phyloP scores from a whole-genome alignment of 2,329 filamentous ascomycete genomes.

The Hypoxylon sp. region DNA sequence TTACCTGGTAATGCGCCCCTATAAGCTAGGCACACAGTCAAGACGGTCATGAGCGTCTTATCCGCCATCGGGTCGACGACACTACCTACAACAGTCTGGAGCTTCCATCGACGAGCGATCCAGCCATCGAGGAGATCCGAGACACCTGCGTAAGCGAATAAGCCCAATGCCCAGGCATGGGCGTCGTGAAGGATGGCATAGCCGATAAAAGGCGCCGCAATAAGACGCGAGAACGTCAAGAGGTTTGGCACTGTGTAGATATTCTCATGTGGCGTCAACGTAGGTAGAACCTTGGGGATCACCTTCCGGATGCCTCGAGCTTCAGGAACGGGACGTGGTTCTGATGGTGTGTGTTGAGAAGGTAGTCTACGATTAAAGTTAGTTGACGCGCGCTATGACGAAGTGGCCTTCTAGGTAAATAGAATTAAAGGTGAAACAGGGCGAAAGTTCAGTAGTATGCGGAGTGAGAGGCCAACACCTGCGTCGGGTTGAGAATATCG shows the following conservation, averaged over 20 bases:
- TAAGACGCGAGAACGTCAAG: conserved; percentile 87
- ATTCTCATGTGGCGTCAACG: conserved; percentile 78
- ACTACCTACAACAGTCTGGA: conserved; percentile 93
- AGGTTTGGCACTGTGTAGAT: conserved; percentile 98
- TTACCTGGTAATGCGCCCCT: conserved; percentile 85
- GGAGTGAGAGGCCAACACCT: background rate
- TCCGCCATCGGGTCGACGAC: conserved; percentile 98
- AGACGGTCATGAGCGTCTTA: conserved; percentile 93
- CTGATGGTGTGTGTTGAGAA: conserved; percentile 4
- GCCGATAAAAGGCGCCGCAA: conserved; percentile 86
- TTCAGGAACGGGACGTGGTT: background rate
- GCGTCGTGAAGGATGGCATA: conserved; percentile 90
- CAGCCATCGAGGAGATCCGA: conserved; percentile 95
- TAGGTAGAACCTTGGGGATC: conserved; percentile 52
- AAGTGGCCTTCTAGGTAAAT: background rate
- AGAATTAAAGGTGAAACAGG: background rate
- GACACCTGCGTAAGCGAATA: conserved; percentile 94
- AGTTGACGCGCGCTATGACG: conserved; percentile 3
- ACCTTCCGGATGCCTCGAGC: conserved; percentile 49
- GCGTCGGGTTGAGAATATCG: background rate
- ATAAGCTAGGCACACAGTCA: conserved; percentile 86
- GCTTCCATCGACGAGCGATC: conserved; percentile 89
- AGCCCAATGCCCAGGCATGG: conserved; percentile 80
- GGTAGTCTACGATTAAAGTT: conserved; percentile 11
- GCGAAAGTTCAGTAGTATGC: background rate